Evolutionary conservation across 768 basidiomycete genomes (phyloP).

Genomic region (Fomitopsis pulvina): DNA sequence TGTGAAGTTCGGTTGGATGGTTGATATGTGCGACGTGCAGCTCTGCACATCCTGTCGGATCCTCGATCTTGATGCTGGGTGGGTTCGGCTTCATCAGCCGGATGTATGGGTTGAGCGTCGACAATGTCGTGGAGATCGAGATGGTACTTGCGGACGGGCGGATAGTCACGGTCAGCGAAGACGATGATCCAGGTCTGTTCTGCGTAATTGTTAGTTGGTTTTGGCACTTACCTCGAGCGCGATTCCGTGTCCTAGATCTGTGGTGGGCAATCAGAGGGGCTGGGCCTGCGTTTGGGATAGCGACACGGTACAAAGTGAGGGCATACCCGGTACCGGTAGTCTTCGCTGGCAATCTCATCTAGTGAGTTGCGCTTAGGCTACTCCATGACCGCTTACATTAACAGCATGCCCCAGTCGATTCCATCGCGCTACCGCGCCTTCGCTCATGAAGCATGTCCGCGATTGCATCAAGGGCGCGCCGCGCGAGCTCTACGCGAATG

Average conservation of each 20-base stretch:
- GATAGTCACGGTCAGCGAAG: conserved; percentile 73
- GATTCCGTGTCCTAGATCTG: conserved; percentile 48
- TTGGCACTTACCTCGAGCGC: too few relatives aligned
- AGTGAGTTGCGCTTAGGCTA: conserved; percentile 43
- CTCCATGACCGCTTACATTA: conserved; percentile 5
- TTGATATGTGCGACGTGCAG: conserved; percentile 26
- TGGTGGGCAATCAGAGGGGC: conserved; percentile 88
- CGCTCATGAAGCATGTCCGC: conserved; percentile 85
- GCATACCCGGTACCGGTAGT: conserved; percentile 88
- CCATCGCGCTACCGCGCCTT: conserved; percentile 79
- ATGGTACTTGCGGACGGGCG: conserved; percentile 87
- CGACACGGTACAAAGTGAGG: conserved; percentile 83
- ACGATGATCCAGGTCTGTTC: conserved; percentile 57
- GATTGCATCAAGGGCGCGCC: conserved; percentile 90
- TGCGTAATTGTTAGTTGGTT: not conserved
- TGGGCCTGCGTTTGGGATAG: conserved; percentile 77
- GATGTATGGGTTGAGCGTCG: conserved; percentile 79
- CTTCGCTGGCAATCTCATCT: conserved; percentile 89
- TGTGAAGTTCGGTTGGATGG: not conserved
- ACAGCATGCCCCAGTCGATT: conserved; percentile 55
- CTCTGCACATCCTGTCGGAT: conserved; percentile 74
- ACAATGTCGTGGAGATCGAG: conserved; percentile 88
- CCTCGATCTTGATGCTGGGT: conserved; percentile 75
- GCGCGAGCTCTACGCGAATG: conserved; percentile 82
- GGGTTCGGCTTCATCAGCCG: conserved; percentile 89